Percentiles rank a stretch among this genome's conserved stretches.
These are phyloP conservation scores for Lentinus brumalis DNA, from an alignment of 768 basidiomycete genomes.

Conservation along the genomic window DNA sequence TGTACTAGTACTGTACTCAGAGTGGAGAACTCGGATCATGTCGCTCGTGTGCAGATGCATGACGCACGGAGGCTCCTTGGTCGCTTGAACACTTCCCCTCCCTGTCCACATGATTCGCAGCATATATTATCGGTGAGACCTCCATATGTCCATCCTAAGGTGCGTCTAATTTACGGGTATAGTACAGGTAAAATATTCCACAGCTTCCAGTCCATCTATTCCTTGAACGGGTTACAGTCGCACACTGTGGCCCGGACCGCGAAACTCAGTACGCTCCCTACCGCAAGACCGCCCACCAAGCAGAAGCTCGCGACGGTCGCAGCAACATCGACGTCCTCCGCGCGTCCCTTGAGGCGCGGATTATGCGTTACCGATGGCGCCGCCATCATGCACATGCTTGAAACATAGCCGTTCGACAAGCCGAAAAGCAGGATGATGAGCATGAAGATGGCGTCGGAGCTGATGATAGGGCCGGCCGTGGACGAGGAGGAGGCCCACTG, in stretches of 20 bases:
- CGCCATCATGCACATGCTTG: conserved; percentile 78
- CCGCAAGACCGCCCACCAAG: conserved; percentile 70
- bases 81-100: too few relatives aligned
- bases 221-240: conserved; percentile 70
- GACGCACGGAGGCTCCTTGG: too few relatives aligned
- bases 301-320: conserved; percentile 82
- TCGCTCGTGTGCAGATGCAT: too few relatives aligned
- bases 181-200: background rate
- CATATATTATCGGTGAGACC: too few relatives aligned
- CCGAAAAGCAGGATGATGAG: conserved; percentile 72
- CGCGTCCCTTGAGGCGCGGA: conserved; percentile 62
- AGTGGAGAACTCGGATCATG: background rate
- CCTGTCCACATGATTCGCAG: too few relatives aligned
- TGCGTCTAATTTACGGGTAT: background rate
- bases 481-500: conserved; percentile 40
- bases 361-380: conserved; percentile 84
- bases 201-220: conserved; percentile 7
- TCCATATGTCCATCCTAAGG: background rate
- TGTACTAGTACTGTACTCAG: conserved; percentile 5
- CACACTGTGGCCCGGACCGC: conserved; percentile 71
- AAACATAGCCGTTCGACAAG: conserved; percentile 79
- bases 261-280: conserved; percentile 83
- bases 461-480: conserved; percentile 38
- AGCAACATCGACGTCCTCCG: conserved; percentile 82
- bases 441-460: conserved; percentile 82